Evolutionary conservation across 129 eudicot genomes (phyloP).

Genomic region (Helianthus annuus): HanXRQr2.0-SUNRISE NC_035441.2:173131027-173131526

Average conservation of each 20-base stretch:
- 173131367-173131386: slow-evolving; percentile 25
- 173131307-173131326: not conserved
- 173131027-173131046: slow-evolving; percentile 47
- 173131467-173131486: not conserved
- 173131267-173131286: slow-evolving; percentile 13
- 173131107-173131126: slow-evolving; percentile 44
- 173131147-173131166: slow-evolving; percentile 45
- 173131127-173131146: slow-evolving; percentile 22
- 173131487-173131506: not conserved
- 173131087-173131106: slow-evolving; percentile 51
- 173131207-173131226: slow-evolving; percentile 45
- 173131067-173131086: slow-evolving; percentile 47
- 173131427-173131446: slow-evolving; percentile 20
- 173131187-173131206: slow-evolving; percentile 43
- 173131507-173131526: not conserved
- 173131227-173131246: slow-evolving; percentile 39
- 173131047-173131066: slow-evolving; percentile 51
- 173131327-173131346: slow-evolving; percentile 7
- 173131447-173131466: slow-evolving; percentile 1
- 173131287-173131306: not conserved
- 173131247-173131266: slow-evolving; percentile 19
- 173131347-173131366: not conserved
- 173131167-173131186: slow-evolving; percentile 37
- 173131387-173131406: not conserved
- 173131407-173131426: slow-evolving; percentile 23